phyloP scores from a whole-genome alignment of 176 grass and related monocot genomes.

The Elaeis guineensis region DNA sequence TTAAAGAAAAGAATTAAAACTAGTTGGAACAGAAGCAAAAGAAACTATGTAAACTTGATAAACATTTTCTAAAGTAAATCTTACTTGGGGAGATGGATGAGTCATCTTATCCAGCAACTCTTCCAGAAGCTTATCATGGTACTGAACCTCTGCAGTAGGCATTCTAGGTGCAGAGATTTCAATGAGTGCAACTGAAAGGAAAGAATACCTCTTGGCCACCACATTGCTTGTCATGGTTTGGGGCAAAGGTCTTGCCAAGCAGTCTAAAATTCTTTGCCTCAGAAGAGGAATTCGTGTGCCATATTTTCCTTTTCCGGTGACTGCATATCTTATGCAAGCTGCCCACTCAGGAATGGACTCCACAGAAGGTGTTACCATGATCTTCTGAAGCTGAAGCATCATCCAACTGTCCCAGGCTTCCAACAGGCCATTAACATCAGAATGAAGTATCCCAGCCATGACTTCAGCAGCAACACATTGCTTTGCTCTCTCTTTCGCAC shows the following conservation, averaged over 20 bases:
- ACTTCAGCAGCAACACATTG: constrained; percentile 97
- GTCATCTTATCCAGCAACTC: constrained; percentile 88
- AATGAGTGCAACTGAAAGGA: constrained; percentile 69
- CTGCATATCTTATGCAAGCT: constrained; percentile 84
- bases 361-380: constrained; percentile 72
- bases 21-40: too few species aligned
- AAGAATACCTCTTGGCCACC: constrained; percentile 94
- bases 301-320: constrained; percentile 83
- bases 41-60: too few species aligned
- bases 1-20: too few species aligned
- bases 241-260: constrained; percentile 50
- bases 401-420: constrained; percentile 62
- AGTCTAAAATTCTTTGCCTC: constrained; percentile 73
- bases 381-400: constrained; percentile 60
- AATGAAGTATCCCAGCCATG: constrained; percentile 87
- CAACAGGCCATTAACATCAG: constrained; percentile 50
- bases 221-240: constrained; percentile 54
- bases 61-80: neutral
- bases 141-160: constrained; percentile 49
- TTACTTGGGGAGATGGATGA: constrained; percentile 89
- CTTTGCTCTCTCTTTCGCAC: constrained; percentile 90
- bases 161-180: constrained; percentile 86
- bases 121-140: constrained; percentile 65
- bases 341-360: constrained; percentile 95
- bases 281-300: constrained; percentile 67